Conservation (phyloP, 2,329 filamentous ascomycete genomes). For the Aspergillus nomiae region DNA sequence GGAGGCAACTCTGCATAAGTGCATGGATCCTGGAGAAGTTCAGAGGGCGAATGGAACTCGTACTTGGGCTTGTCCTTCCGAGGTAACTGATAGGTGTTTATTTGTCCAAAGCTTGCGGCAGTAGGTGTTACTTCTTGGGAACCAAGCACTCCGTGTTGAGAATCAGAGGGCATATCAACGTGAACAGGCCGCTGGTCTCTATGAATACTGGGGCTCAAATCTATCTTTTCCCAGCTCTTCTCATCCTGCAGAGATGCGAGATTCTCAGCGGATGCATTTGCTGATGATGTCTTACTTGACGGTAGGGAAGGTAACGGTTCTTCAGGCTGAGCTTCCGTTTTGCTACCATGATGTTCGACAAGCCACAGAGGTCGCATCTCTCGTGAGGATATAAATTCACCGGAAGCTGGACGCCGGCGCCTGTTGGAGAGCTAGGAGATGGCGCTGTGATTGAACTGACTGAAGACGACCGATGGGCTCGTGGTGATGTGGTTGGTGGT, state of each 20-base stretch:
- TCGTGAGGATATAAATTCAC: constrained; percentile 56
- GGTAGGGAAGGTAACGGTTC: constrained; percentile 54
- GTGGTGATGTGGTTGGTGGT: constrained; percentile 48
- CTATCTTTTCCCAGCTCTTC: constrained; percentile 33
- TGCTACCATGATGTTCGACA: constrained; percentile 64
- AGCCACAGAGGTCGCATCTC: constrained; percentile 84
- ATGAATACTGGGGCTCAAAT: constrained; percentile 23
- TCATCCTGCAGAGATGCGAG: constrained; percentile 32
- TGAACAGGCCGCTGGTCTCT: constrained; percentile 28
- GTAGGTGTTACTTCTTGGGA: constrained; percentile 71
- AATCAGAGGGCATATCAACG: constrained; percentile 38
- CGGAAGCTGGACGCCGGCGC: constrained; percentile 50
- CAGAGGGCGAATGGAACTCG: constrained; percentile 51
- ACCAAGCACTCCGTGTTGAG: constrained; percentile 53
- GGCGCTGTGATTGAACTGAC: constrained; percentile 39
- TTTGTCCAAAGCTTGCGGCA: constrained; percentile 53
- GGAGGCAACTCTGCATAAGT: constrained; percentile 26
- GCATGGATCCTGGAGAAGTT: constrained; percentile 44
- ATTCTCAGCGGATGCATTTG: constrained; percentile 49
- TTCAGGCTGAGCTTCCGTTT: constrained; percentile 42
- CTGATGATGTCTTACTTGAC: constrained; percentile 53
- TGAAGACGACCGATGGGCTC: constrained; percentile 44
- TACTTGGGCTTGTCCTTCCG: constrained; percentile 46
- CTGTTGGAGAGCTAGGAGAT: constrained; percentile 46
- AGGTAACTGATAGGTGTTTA: constrained; percentile 14